A percentile compares a stretch with the other conserved stretches of the same genome.
phyloP scores from a whole-genome alignment of 371 early-diverging fungal genomes.

The Mortierella sp. region DNA sequence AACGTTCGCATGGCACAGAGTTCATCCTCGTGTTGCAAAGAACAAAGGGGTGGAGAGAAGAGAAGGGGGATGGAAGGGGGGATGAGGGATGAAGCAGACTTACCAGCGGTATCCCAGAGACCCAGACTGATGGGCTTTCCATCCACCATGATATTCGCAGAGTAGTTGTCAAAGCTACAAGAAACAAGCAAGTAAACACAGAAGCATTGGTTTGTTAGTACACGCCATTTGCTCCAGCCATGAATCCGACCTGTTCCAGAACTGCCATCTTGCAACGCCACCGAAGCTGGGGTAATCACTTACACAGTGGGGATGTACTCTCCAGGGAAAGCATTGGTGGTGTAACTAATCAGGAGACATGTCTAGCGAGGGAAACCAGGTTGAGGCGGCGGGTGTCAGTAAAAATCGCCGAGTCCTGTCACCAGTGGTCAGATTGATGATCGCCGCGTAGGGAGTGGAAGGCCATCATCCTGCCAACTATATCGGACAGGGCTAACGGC shows the following conservation, averaged over 20 bases:
- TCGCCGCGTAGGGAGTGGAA: no score
- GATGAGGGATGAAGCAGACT: no score
- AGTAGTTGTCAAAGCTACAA: constrained; percentile 94
- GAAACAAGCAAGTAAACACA: constrained; percentile 3
- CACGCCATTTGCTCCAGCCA: not conserved
- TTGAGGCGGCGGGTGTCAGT: not conserved
- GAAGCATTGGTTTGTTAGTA: not conserved
- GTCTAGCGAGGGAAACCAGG: constrained; percentile 76
- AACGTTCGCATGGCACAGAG: no score
- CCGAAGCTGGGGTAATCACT: constrained; percentile 52
- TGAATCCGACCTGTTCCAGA: no score
- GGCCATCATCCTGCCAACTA: no score
- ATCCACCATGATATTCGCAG: constrained; percentile 94
- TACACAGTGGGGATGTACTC: constrained; percentile 99
- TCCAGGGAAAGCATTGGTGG: constrained; percentile 97
- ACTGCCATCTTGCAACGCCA: no score
- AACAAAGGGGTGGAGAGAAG: no score
- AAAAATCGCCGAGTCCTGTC: not conserved
- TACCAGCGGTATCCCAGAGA: constrained; percentile 97
- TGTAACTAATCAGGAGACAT: constrained; percentile 94
- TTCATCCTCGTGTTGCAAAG: no score
- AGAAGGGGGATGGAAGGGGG: no score
- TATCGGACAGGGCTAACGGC: constrained; percentile 67
- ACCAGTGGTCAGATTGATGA: not conserved
- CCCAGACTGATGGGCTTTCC: constrained; percentile 95